Evolutionary conservation across 768 basidiomycete species (phyloP).

Genomic region (Tremella mesenterica): DNA sequence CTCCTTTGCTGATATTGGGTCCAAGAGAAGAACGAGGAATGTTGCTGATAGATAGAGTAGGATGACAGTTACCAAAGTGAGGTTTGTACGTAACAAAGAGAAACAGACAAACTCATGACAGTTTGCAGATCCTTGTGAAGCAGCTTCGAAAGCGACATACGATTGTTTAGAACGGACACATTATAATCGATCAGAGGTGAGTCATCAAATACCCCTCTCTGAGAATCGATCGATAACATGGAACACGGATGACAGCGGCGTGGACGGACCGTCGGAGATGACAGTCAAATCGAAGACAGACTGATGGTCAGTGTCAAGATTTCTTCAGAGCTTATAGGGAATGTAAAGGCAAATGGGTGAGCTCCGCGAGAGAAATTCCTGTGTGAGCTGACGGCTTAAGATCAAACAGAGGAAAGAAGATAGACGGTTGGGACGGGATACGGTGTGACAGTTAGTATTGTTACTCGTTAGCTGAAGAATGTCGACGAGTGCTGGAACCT

Average conservation of each 20-base stretch:
- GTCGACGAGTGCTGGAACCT: no score
- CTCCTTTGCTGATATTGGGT: neutral
- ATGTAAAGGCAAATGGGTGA: slow-evolving; percentile 43
- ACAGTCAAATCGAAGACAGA: neutral
- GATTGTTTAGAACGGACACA: slow-evolving; percentile 42
- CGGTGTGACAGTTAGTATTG: neutral
- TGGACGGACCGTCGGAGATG: neutral
- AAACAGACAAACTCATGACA: slow-evolving; percentile 2
- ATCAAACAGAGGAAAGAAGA: slow-evolving; percentile 36
- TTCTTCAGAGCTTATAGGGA: slow-evolving; percentile 40
- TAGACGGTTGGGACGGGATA: slow-evolving; percentile 20
- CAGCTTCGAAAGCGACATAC: slow-evolving; percentile 37
- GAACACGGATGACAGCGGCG: neutral
- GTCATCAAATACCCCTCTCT: neutral
- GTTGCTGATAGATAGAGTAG: slow-evolving; percentile 4
- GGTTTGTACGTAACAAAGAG: neutral
- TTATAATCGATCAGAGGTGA: slow-evolving; percentile 42
- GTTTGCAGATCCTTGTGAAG: slow-evolving; percentile 43
- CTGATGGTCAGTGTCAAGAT: slow-evolving; percentile 27
- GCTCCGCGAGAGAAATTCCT: neutral
- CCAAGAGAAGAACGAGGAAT: neutral
- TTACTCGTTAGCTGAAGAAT: no score
- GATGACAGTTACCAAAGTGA: slow-evolving; percentile 10
- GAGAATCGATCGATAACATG: neutral
- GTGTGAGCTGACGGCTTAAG: slow-evolving; percentile 8